Conservation (phyloP, 345 rosid species). For the Camelina laxa region DNA sequence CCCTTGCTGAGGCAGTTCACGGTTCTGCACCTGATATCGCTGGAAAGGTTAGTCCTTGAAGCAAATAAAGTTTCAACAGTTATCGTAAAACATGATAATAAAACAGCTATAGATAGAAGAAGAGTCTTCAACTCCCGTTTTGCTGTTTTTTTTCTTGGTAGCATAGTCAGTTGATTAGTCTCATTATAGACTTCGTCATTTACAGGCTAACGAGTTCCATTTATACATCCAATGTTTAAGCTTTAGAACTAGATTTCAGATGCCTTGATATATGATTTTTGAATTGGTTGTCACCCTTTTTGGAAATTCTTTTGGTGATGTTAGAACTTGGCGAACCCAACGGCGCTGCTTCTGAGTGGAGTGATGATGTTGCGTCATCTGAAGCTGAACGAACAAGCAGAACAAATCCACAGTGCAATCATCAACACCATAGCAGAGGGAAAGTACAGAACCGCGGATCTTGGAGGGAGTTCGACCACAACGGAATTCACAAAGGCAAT, state of each 20-base stretch:
- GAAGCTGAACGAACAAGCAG: conserved; percentile 81
- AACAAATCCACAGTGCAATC: conserved; percentile 79
- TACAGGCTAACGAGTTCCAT: background rate
- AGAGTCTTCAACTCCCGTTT: background rate
- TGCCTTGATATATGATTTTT: background rate
- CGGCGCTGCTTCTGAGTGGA: conserved; percentile 85
- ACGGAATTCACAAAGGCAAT: conserved; percentile 91
- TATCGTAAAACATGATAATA: too few species aligned
- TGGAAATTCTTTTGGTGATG: background rate
- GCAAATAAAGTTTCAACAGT: background rate
- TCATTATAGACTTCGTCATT: background rate
- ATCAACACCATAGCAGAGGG: conserved; percentile 87
- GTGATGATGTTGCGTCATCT: conserved; percentile 91
- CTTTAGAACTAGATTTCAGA: background rate
- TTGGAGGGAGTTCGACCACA: conserved; percentile 80
- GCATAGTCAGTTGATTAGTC: too few species aligned
- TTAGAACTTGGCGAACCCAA: conserved; percentile 94
- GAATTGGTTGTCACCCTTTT: background rate
- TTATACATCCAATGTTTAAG: background rate
- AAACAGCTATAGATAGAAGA: background rate
- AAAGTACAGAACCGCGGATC: conserved; percentile 89
- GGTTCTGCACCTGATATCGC: conserved; percentile 99
- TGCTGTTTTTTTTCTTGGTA: background rate
- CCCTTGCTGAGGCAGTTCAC: conserved; percentile 99
- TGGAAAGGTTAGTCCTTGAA: conserved; percentile 73